Percentiles rank a stretch among this genome's conserved stretches.
phyloP scores from a whole-genome alignment of 192 early-diverging fungal genomes.

The Coemansia sp. region DNA sequence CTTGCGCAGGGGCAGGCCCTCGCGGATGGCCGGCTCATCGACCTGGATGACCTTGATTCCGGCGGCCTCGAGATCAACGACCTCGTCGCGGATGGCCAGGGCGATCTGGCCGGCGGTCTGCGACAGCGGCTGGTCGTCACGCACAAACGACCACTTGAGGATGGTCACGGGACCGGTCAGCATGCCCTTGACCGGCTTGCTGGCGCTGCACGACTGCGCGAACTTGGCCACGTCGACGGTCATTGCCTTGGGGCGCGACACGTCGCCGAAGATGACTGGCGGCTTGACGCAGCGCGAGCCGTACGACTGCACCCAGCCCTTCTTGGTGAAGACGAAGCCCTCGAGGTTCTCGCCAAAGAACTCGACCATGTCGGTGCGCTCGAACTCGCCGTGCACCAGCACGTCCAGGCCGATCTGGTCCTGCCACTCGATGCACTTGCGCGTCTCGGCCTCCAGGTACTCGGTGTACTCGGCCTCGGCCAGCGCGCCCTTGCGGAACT shows the following conservation, averaged over 20 bases:
- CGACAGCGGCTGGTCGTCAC: slow-evolving; percentile 89
- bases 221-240: slow-evolving; percentile 83
- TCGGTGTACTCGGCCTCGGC: slow-evolving; percentile 68
- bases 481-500: slow-evolving; percentile 83
- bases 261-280: slow-evolving; percentile 97
- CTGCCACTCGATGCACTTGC: slow-evolving; percentile 82
- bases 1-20: slow-evolving; percentile 91
- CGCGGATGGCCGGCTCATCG: slow-evolving; percentile 98
- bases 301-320: slow-evolving; percentile 98
- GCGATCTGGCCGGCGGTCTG: slow-evolving; percentile 87
- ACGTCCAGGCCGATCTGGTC: slow-evolving; percentile 90
- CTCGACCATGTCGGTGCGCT: slow-evolving; percentile 95
- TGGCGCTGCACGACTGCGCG: slow-evolving; percentile 81
- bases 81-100: slow-evolving; percentile 95
- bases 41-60: slow-evolving; percentile 95
- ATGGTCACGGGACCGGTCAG: slow-evolving; percentile 98
- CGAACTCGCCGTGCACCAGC: slow-evolving; percentile 96
- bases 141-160: slow-evolving; percentile 98
- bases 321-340: slow-evolving; percentile 92
- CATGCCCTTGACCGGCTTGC: slow-evolving; percentile 97
- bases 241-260: slow-evolving; percentile 87
- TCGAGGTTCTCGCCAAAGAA: slow-evolving; percentile 94
- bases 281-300: slow-evolving; percentile 97
- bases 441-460: slow-evolving; percentile 86
- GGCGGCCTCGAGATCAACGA: slow-evolving; percentile 87